phyloP scores from a whole-genome alignment of 352 stramenopile species.

The Phytopythium boreale region DNA sequence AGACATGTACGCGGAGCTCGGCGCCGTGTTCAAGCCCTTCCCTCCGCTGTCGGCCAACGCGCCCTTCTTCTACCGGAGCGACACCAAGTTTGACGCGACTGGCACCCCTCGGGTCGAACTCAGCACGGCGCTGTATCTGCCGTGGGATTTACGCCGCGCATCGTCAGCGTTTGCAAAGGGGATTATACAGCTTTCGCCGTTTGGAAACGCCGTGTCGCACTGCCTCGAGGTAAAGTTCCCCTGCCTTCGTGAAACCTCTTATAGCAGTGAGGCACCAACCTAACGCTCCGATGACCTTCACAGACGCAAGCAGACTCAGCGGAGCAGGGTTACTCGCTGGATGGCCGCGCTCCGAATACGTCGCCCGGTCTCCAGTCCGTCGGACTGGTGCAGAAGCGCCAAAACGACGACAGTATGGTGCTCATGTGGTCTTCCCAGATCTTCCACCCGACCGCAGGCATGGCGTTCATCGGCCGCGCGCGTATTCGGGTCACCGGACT shows the following conservation, averaged over 20 bases:
- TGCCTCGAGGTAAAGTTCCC: not conserved
- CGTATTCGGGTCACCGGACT: not conserved
- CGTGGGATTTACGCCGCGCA: not conserved
- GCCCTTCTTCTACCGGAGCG: not conserved
- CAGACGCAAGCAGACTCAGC: not conserved
- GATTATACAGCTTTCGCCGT: not conserved
- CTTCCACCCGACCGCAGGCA: not conserved
- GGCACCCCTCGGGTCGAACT: not conserved
- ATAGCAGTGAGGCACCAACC: not conserved
- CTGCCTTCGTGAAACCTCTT: not conserved
- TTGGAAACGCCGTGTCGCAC: not conserved
- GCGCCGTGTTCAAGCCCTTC: not conserved
- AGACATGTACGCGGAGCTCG: not conserved
- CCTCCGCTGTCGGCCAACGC: not conserved
- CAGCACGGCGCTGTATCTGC: not conserved
- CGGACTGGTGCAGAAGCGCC: not conserved
- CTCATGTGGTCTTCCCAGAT: constrained; percentile 6
- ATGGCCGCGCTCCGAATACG: not conserved
- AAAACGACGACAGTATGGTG: not conserved
- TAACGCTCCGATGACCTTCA: not conserved
- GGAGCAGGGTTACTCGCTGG: not conserved
- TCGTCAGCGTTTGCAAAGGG: not conserved
- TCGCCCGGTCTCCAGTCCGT: not conserved
- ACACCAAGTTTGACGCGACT: not conserved
- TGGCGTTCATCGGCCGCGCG: not conserved